Base-by-base conservation (phyloP, 2,329 filamentous ascomycete species). In the Aureobasidium sp. region DNA sequence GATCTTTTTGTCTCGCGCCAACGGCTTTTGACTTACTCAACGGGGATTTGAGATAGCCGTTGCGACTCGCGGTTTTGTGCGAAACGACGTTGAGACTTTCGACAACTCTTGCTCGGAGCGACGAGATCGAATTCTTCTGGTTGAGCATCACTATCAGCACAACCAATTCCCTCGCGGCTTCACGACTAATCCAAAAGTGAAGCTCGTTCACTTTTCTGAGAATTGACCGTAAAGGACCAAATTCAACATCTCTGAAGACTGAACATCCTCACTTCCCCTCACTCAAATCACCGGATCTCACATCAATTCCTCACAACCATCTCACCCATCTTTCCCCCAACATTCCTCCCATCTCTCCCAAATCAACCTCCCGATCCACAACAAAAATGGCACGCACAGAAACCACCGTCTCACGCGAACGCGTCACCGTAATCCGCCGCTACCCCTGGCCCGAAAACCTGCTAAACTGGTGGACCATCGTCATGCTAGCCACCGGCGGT, bases 371-470 rank as follows among this genome's bases (percentile, higher is more conserved):
- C 17, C 20, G 44, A 12, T 3, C 8, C 9, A 1, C 31, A 42
- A 2, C 27, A 56, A 44, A 15, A n/a, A 59, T 62, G 60, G 60
- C 60, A 6, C 60, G 60, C 44, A 62, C 60, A 42, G 39, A 39
- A 47, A 56, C 52, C 29, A 51, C 57, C 6, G 49, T 39, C 3
- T 56, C 51, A 7, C 20, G 51, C 6, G 60, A 62, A 12, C 60
- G 60, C 36, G 22, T 57, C 17, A 62, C 51, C 3, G 20, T 62
- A 3, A 42, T 56, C 2, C 45, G 36, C 39, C 56, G 49, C 39
- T 87, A 86, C 75, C 82, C 80, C 75, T 87, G 84, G 84, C 84
- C 84, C 2, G 84, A 87, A 71, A 76, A 82, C 53, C 84, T 86
- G 68, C 78, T 87, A 66, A 86, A 87, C 68, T 73, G 85, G 68